These are phyloP conservation scores for Collybiopsis confluens DNA, from an alignment of 768 basidiomycete species.

Conservation along the genomic window DNA sequence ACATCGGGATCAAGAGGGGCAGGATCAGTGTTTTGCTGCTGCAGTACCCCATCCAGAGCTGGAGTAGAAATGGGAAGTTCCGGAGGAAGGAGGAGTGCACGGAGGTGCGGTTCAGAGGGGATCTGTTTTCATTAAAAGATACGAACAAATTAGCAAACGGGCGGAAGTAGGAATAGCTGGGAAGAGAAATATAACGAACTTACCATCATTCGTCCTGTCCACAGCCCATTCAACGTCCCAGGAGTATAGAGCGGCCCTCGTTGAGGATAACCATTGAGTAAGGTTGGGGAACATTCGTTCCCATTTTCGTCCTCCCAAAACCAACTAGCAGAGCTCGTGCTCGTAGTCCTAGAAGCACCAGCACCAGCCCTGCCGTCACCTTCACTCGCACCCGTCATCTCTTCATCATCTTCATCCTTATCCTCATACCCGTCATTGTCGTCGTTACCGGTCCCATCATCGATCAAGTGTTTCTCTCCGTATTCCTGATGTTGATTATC, in stretches of 20 bases:
- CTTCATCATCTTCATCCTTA: not conserved
- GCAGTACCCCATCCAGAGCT: conserved; percentile 1
- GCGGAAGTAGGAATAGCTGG: too few relatives aligned
- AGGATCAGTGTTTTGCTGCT: not conserved
- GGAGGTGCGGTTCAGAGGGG: conserved; percentile 15
- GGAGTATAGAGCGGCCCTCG: conserved; percentile 31
- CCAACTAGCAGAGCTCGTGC: too few relatives aligned
- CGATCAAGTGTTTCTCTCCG: not conserved
- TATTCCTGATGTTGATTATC: too few relatives aligned
- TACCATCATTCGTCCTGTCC: conserved; percentile 63
- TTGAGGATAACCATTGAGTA: conserved; percentile 3
- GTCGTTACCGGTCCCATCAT: too few relatives aligned
- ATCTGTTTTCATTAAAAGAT: conserved; percentile 15
- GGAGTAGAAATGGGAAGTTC: too few relatives aligned
- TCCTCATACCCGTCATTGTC: not conserved
- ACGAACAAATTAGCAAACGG: too few relatives aligned
- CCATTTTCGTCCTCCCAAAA: not conserved
- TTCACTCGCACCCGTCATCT: too few relatives aligned
- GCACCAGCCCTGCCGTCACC: too few relatives aligned
- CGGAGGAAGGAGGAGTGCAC: conserved; percentile 9
- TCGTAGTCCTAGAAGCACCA: too few relatives aligned
- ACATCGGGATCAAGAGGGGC: too few relatives aligned
- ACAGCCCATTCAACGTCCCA: conserved; percentile 47
- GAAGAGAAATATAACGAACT: conserved; percentile 18
- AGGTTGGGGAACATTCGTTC: not conserved